These are phyloP conservation scores for Pseudonitzschia pungens DNA, from an alignment of 108 stramenopile species.

Conservation along the genomic window DNA sequence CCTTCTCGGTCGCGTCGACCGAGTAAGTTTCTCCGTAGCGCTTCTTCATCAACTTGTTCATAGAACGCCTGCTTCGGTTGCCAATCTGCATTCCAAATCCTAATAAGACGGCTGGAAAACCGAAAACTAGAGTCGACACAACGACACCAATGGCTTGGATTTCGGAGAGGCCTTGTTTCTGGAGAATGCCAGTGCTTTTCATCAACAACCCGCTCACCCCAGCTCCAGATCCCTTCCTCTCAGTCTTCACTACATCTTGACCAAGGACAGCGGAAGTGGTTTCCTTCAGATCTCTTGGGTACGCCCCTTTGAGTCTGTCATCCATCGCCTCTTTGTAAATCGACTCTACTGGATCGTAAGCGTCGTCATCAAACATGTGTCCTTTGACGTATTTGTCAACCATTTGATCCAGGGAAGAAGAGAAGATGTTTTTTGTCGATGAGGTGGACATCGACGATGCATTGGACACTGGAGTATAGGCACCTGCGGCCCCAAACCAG, in stretches of 20 bases:
- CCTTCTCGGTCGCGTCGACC: conserved; percentile 49
- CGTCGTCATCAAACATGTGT: conserved; percentile 81
- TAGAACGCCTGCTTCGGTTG: conserved; percentile 34
- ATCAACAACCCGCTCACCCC: conserved; percentile 27
- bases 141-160: conserved; percentile 41
- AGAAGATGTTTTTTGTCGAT: conserved; percentile 15
- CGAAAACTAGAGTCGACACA: conserved; percentile 27
- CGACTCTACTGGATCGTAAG: conserved; percentile 75
- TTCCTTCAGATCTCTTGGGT: conserved; percentile 42
- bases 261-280: conserved; percentile 44
- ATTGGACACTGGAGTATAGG: conserved; percentile 16
- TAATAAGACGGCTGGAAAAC: conserved; percentile 21
- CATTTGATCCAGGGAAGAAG: conserved; percentile 56
- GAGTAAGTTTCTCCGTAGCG: conserved; percentile 58
- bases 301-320: conserved; percentile 30
- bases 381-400: conserved; percentile 69
- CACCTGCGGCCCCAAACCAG: conserved; percentile 29
- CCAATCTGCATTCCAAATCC: conserved; percentile 29
- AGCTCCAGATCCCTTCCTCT: conserved; percentile 6
- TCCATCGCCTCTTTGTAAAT: conserved; percentile 73
- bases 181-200: conserved; percentile 20
- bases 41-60: conserved; percentile 45
- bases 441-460: conserved; percentile 26
- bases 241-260: conserved; percentile 30
- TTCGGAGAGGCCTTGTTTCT: conserved; percentile 39